Percentiles rank a stretch among this genome's conserved stretches.
These are phyloP conservation scores for Phytophthora chlamydospora DNA, from an alignment of 352 stramenopile species.

Conservation along the genomic window DNA sequence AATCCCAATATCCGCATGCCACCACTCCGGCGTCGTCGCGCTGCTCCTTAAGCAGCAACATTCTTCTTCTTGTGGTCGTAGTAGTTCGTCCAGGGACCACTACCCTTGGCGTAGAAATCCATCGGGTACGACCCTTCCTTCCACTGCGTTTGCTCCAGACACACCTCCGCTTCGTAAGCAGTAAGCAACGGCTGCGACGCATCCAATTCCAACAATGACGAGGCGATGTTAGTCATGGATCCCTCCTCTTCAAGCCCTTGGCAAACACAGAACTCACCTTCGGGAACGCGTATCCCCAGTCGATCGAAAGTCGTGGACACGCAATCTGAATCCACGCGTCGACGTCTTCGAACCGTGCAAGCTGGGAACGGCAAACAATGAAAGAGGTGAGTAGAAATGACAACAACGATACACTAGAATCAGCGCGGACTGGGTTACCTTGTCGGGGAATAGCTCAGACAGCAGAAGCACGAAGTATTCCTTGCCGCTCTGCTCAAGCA, in stretches of 20 bases:
- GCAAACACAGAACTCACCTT: conserved; percentile 53
- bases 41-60: conserved; percentile 12
- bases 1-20: conserved; percentile 13
- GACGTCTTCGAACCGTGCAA: conserved; percentile 87
- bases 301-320: conserved; percentile 97
- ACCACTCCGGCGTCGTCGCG: neutral
- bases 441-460: conserved; percentile 97
- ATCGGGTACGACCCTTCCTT: conserved; percentile 95
- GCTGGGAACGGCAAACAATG: conserved; percentile 44
- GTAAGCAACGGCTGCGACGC: conserved; percentile 91
- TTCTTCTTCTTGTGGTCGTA: conserved; percentile 61
- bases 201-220: neutral
- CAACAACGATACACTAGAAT: neutral
- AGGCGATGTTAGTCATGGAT: neutral
- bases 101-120: conserved; percentile 98
- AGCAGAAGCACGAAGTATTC: conserved; percentile 96
- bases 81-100: conserved; percentile 98
- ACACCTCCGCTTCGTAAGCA: conserved; percentile 97
- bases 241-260: too few species aligned
- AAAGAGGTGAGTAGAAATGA: conserved; percentile 3
- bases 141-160: conserved; percentile 90
- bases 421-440: conserved; percentile 39
- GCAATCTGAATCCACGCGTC: conserved; percentile 99
- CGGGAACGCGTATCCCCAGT: conserved; percentile 98
- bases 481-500: conserved; percentile 90